These are phyloP conservation scores for Ophiosphaerella korrae DNA, from an alignment of 2,329 filamentous ascomycete genomes.

Conservation along the genomic window DNA sequence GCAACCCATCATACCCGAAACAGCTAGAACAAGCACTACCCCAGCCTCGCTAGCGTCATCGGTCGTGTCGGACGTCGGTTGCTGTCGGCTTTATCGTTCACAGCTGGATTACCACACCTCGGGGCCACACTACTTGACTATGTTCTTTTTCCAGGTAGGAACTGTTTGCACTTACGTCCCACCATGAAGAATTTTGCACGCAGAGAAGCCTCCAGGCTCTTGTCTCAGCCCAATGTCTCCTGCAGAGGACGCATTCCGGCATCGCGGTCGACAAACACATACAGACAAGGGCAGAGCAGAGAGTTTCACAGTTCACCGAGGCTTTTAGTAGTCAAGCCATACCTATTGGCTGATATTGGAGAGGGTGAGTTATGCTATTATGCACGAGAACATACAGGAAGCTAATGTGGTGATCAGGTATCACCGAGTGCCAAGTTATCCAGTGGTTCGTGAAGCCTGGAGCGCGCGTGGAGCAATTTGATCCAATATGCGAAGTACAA, in stretches of 20 bases:
- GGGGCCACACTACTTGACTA: conserved; percentile 26
- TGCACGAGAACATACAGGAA: background rate
- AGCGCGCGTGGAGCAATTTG: conserved; percentile 95
- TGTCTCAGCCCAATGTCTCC: conserved; percentile 27
- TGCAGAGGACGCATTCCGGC: conserved; percentile 30
- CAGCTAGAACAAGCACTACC: conserved; percentile 12
- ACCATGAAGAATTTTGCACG: conserved; percentile 40
- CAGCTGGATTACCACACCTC: conserved; percentile 18
- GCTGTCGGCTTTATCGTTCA: conserved; percentile 24
- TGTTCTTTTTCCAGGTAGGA: conserved; percentile 25
- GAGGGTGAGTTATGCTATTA: conserved; percentile 63
- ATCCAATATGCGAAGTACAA: conserved; percentile 95
- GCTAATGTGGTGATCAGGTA: conserved; percentile 63
- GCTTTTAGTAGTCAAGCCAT: conserved; percentile 70
- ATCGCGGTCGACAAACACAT: conserved; percentile 25
- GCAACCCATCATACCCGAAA: conserved; percentile 13
- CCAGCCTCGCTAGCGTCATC: conserved; percentile 24
- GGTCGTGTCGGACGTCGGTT: conserved; percentile 18
- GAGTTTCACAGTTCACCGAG: conserved; percentile 47
- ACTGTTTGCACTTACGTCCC: conserved; percentile 12
- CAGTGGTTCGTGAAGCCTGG: conserved; percentile 99
- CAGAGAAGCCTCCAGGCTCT: conserved; percentile 36
- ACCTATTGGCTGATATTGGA: conserved; percentile 82
- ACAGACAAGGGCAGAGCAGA: conserved; percentile 32
- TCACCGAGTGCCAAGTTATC: conserved; percentile 97